Evolutionary conservation across 176 grass and related monocot species (phyloP).

Genomic region (Panicum miliaceum): DNA sequence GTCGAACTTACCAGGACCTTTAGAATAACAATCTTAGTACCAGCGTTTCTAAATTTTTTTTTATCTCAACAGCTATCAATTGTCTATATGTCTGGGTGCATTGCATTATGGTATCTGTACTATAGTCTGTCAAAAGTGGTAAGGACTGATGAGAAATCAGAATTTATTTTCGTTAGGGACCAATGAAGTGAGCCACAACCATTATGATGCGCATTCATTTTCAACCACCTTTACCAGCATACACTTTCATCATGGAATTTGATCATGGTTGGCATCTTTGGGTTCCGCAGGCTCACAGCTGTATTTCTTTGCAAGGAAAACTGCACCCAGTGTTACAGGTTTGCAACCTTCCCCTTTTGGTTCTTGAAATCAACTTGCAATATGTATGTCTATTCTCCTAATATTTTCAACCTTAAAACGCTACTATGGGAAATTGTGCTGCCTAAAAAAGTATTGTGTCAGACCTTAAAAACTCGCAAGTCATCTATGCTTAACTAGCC

Average conservation of each 20-base stretch:
- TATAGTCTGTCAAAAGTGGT: conserved; percentile 45
- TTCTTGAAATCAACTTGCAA: conserved; percentile 10
- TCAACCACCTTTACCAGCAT: conserved; percentile 54
- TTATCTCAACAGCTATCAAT: neutral
- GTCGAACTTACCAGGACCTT: neutral
- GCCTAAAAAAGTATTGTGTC: conserved; percentile 26
- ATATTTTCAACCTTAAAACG: conserved; percentile 12
- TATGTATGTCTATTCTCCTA: neutral
- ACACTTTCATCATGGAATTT: conserved; percentile 53
- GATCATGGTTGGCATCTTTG: conserved; percentile 46
- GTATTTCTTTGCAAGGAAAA: neutral
- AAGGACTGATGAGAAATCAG: conserved; percentile 25
- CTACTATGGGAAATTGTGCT: conserved; percentile 28
- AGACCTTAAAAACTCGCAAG: conserved; percentile 3
- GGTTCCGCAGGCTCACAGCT: conserved; percentile 14
- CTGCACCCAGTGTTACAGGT: conserved; percentile 2
- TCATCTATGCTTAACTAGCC: conserved; percentile 36
- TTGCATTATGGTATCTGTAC: conserved; percentile 33
- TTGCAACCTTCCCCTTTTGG: conserved; percentile 24
- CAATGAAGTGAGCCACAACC: conserved; percentile 42
- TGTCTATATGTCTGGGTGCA: neutral
- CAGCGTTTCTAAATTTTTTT: neutral
- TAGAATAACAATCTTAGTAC: conserved; percentile 6
- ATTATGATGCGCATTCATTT: conserved; percentile 56
- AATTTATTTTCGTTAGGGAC: conserved; percentile 58